A percentile compares a stretch with the other conserved stretches of the same genome.
phyloP scores from a whole-genome alignment of 164 flowering plant genomes.

The Buxus sempervirens region DNA sequence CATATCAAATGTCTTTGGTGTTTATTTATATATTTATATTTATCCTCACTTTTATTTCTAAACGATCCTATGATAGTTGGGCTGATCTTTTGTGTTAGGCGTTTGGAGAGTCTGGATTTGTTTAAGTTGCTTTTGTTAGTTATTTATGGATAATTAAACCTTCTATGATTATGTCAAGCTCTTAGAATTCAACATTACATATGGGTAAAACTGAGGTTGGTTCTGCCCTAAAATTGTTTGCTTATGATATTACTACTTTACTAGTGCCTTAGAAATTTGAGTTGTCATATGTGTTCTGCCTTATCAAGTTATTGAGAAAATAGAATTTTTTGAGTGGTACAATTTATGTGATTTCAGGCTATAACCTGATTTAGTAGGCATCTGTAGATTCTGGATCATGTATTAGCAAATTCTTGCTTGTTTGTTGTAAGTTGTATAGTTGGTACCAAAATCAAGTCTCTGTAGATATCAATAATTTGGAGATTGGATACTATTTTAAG shows the following conservation, averaged over 20 bases:
- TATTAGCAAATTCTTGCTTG: background rate
- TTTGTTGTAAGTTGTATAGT: background rate
- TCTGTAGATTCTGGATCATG: background rate
- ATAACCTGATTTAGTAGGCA: too few species aligned
- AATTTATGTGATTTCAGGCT: background rate
- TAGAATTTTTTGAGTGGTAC: background rate
- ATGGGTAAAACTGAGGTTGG: too few species aligned
- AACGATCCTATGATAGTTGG: too few species aligned
- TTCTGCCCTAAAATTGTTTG: too few species aligned
- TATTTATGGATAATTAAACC: background rate
- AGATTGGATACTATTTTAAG: background rate
- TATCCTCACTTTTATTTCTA: too few species aligned
- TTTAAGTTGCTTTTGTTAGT: background rate
- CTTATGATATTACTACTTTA: too few species aligned
- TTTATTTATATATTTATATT: too few species aligned
- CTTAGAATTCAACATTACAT: background rate
- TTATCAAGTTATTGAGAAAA: background rate
- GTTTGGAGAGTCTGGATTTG: background rate
- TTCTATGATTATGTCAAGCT: background rate
- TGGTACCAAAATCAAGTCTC: background rate
- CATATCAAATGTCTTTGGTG: too few species aligned
- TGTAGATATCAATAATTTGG: background rate
- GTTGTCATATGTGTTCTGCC: background rate
- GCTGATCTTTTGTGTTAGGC: too few species aligned
- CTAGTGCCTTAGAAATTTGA: too few species aligned